phyloP scores from a whole-genome alignment of 768 basidiomycete genomes.

The Floccularia luteovirens region DNA sequence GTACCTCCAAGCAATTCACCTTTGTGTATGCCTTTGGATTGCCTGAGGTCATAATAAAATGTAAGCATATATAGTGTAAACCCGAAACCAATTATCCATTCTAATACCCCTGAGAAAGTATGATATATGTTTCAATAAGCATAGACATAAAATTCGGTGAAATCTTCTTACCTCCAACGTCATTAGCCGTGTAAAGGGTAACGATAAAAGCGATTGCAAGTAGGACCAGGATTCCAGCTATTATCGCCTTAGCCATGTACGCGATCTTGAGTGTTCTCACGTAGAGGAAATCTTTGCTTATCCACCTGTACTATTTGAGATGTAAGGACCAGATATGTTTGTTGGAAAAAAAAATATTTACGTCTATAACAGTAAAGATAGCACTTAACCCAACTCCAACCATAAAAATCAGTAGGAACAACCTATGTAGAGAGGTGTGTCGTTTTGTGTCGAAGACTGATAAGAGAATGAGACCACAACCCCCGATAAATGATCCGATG shows the following conservation, averaged over 20 bases:
- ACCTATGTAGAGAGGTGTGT: conserved; percentile 40
- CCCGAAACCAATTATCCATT: conserved; percentile 69
- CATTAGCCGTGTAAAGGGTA: conserved; percentile 30
- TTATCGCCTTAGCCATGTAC: conserved; percentile 55
- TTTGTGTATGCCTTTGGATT: conserved; percentile 42
- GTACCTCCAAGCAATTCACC: conserved; percentile 35
- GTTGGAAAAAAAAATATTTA: conserved; percentile 12
- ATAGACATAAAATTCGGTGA: too few relatives aligned
- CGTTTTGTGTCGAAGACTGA: conserved; percentile 66
- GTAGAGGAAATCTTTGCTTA: conserved; percentile 46
- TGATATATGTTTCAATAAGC: too few relatives aligned
- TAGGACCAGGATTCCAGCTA: conserved; percentile 49
- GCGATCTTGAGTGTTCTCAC: conserved; percentile 38
- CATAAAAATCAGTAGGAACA: conserved; percentile 68
- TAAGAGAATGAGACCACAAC: conserved; percentile 56
- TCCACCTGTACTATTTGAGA: conserved; percentile 48
- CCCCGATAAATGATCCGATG: conserved; percentile 53
- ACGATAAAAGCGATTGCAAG: conserved; percentile 60
- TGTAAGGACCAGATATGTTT: background rate
- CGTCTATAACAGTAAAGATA: conserved; percentile 69
- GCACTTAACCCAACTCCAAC: conserved; percentile 65
- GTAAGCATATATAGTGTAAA: conserved; percentile 70
- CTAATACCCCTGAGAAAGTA: conserved; percentile 47
- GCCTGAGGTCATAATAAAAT: conserved; percentile 64
- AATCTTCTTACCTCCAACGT: conserved; percentile 41